Evolutionary conservation across 2,329 filamentous ascomycete species (phyloP), one percentile per base, ranked within the genome.

Genomic region (Ophiostoma angusticollis): DNA sequence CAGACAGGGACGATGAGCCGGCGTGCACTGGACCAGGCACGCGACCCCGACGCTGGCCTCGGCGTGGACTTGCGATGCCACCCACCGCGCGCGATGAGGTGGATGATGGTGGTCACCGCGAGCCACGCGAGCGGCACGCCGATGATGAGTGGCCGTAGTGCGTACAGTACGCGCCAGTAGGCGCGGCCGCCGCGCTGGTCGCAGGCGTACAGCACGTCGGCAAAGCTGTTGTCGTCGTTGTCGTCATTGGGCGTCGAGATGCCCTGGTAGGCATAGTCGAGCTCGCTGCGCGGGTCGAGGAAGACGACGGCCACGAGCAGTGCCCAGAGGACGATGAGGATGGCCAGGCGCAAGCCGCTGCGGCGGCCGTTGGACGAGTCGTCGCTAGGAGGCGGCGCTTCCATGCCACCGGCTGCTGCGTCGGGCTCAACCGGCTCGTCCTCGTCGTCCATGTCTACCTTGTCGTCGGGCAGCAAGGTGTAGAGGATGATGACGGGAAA

Each of bases 61-160:
- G 16, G 3, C 17, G 16, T n/a, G n/a, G 16, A 19, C 9, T 12
- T 29, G 18, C 13, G 24, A 18, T 19, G n/a, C 30, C 37, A 28
- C 9, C 31, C 24, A 8, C 19, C 2, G 9, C 28, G 35, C 3
- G 41, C 31, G 9, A 11, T 8, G 6, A 18, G 2, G 31, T 35
- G 23, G 14, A 43, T 16, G 4, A 5, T 22, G 14, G 24, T n/a
- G n/a, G 44, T 49, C 30, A 45, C 14, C 16, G 40, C 5, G 12
- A 45, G 21, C 45, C 46, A 50, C 9, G 42, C 5, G 13, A 45
- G 17, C 9, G 47, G 47, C n/a, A 34, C 35, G 19, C 39, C 46
- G 16, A 49, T 19, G 14, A 49, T 39, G 6, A 49, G 38, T 14
- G 27, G 41, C 35, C 42, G 39, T 8, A 35, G 27, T 2, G 43